These are phyloP conservation scores for Eucalyptus tenuipes DNA, from an alignment of 345 rosid genomes.

Conservation along the genomic window DNA sequence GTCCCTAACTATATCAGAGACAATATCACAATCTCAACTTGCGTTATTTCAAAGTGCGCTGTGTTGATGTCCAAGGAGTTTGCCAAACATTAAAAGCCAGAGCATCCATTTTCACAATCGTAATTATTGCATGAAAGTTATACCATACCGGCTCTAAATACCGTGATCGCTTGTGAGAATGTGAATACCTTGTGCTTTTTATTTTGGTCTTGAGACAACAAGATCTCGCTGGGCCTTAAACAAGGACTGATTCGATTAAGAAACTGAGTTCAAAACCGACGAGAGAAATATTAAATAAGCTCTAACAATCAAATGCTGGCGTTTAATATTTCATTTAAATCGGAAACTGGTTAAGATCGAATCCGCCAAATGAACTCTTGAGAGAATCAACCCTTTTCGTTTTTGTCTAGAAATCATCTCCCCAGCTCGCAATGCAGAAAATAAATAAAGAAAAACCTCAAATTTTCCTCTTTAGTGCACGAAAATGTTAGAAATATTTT, in stretches of 20 bases:
- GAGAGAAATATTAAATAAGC: background rate
- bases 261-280: background rate
- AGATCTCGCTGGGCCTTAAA: background rate
- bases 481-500: too few species aligned
- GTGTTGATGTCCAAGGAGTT: too few species aligned
- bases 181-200: background rate
- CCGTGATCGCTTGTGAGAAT: background rate
- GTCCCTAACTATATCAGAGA: background rate
- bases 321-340: background rate
- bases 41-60: too few species aligned
- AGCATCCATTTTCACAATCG: background rate
- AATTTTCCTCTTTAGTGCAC: background rate
- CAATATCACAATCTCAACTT: background rate
- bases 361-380: background rate
- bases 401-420: background rate
- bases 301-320: background rate
- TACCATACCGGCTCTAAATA: rapidly evolving
- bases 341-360: background rate
- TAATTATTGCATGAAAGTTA: background rate
- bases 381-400: background rate
- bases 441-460: background rate
- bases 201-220: background rate
- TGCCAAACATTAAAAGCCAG: background rate
- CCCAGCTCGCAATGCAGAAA: background rate
- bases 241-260: background rate